Conservation (phyloP, 768 basidiomycete species). For the Clitopilus passeckerianus region DNA sequence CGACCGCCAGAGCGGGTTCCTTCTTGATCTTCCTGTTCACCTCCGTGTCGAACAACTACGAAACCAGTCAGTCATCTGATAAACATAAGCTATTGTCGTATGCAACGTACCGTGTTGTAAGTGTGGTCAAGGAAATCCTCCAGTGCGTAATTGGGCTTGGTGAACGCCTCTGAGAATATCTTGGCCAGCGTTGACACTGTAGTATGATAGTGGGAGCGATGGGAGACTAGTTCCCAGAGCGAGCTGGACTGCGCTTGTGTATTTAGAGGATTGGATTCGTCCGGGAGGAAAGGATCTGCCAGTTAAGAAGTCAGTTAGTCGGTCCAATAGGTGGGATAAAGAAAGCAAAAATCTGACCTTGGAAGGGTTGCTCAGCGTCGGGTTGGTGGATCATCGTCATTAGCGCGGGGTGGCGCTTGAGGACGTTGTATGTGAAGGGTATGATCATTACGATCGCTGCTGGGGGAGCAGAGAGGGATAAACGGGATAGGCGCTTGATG, state of each 20-base stretch:
- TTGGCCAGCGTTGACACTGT: conserved; percentile 83
- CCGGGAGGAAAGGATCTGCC: conserved; percentile 60
- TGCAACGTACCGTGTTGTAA: conserved; percentile 64
- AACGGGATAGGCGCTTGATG: conserved; percentile 82
- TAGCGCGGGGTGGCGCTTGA: conserved; percentile 86
- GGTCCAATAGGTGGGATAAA: neutral
- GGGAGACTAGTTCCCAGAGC: conserved; percentile 86
- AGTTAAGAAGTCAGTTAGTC: neutral
- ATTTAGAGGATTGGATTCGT: conserved; percentile 67
- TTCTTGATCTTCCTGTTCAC: conserved; percentile 72
- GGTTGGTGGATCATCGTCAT: conserved; percentile 90
- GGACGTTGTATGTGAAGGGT: conserved; percentile 90
- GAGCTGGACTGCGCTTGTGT: conserved; percentile 84
- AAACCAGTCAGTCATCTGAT: neutral
- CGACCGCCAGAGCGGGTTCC: conserved; percentile 59
- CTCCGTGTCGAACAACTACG: conserved; percentile 85
- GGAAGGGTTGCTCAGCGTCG: conserved; percentile 27
- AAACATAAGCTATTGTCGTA: neutral
- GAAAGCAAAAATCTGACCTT: conserved; percentile 20
- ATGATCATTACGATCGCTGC: conserved; percentile 87
- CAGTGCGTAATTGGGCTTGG: conserved; percentile 85
- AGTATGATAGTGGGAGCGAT: conserved; percentile 78
- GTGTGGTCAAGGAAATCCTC: conserved; percentile 98
- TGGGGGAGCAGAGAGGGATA: conserved; percentile 83
- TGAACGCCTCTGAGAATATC: conserved; percentile 88